Percentiles rank a stretch among this genome's conserved stretches.
phyloP scores from a whole-genome alignment of 352 stramenopile genomes.

The Phytophthora uliginosa region DNA sequence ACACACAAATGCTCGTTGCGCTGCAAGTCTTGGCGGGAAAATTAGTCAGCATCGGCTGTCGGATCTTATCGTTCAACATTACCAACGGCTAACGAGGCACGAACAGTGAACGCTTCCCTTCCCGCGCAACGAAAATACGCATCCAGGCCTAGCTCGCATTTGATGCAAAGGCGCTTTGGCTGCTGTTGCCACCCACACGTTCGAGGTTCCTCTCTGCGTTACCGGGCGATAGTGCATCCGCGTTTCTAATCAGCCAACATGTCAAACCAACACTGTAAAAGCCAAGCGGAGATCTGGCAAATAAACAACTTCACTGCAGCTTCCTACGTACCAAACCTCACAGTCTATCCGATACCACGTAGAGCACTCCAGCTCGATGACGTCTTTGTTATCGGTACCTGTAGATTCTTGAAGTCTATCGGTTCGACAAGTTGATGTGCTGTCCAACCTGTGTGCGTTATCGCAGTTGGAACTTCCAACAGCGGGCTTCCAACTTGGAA shows the following conservation, averaged over 20 bases:
- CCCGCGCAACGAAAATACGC: conserved; percentile 16
- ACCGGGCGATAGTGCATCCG: background rate
- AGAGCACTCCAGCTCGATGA: background rate
- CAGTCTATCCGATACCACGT: too few relatives aligned
- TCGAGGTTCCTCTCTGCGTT: background rate
- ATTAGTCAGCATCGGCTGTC: background rate
- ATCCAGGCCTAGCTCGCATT: conserved; percentile 10
- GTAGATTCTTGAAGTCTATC: background rate
- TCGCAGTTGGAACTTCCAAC: too few relatives aligned
- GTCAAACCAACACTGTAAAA: conserved; percentile 11
- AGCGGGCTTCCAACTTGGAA: too few relatives aligned
- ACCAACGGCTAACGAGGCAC: conserved; percentile 1
- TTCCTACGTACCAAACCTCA: background rate
- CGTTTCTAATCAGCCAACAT: conserved; percentile 14
- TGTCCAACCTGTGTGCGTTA: background rate
- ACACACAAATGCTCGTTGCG: too few relatives aligned
- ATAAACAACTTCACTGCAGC: background rate
- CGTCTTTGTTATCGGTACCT: background rate
- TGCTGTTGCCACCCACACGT: background rate
- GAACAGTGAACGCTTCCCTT: conserved; percentile 4
- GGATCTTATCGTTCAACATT: background rate
- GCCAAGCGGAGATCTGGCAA: background rate
- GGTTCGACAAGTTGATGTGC: background rate
- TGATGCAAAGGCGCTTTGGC: conserved; percentile 2
- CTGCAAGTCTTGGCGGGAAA: background rate